These are phyloP conservation scores for Cucurbita pepo DNA, from an alignment of 306 rosid species.

Conservation along the genomic window DNA sequence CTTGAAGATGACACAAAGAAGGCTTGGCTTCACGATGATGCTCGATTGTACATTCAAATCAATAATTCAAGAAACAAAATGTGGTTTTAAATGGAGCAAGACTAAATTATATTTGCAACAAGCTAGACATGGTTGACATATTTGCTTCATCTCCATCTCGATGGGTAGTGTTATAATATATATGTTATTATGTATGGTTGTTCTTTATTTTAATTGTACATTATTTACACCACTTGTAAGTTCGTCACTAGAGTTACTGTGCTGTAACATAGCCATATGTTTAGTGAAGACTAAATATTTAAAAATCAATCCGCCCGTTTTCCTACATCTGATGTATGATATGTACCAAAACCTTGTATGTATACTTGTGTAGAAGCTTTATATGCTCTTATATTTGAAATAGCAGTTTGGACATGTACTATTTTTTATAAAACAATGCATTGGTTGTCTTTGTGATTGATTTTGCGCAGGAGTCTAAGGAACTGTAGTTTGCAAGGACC, in stretches of 20 bases:
- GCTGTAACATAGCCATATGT: not conserved
- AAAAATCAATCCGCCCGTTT: not conserved
- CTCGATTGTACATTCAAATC: too few relatives aligned
- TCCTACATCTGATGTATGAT: not conserved
- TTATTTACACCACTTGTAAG: not conserved
- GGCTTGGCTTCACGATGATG: too few relatives aligned
- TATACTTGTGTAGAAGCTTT: not conserved
- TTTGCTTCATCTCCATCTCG: too few relatives aligned
- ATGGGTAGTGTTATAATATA: too few relatives aligned
- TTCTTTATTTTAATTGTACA: too few relatives aligned
- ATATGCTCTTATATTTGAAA: not conserved
- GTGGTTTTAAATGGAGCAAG: too few relatives aligned
- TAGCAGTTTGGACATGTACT: not conserved
- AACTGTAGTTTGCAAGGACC: constrained; percentile 73
- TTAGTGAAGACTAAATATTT: not conserved
- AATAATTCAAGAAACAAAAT: too few relatives aligned
- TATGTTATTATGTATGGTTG: too few relatives aligned
- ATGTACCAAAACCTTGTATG: not conserved
- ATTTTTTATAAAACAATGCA: not conserved
- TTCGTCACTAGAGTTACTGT: not conserved
- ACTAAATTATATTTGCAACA: too few relatives aligned
- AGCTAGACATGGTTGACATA: too few relatives aligned
- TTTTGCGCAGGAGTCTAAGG: constrained; percentile 57
- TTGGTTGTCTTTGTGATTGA: constrained; percentile 7
- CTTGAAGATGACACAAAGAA: too few relatives aligned